These are phyloP conservation scores for Omphalotus guepiniiformis DNA, from an alignment of 768 basidiomycete genomes.

Conservation along the genomic window DNA sequence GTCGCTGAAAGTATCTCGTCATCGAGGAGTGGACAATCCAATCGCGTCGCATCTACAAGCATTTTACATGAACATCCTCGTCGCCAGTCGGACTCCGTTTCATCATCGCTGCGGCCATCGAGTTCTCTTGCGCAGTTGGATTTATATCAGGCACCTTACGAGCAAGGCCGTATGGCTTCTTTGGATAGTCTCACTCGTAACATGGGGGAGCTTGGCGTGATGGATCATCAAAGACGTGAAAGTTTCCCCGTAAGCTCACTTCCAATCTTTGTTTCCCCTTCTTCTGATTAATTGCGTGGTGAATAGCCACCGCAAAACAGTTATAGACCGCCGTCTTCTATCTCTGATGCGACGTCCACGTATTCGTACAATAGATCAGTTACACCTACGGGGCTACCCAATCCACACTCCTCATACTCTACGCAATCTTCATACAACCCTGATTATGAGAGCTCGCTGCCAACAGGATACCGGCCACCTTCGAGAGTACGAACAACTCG, in stretches of 20 bases:
- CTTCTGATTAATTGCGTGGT: constrained; percentile 4
- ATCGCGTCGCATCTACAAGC: constrained; percentile 29
- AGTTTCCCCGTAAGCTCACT: constrained; percentile 51
- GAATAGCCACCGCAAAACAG: constrained; percentile 31
- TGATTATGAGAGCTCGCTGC: constrained; percentile 29
- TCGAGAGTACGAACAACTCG: constrained; percentile 47
- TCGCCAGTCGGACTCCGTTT: constrained; percentile 46
- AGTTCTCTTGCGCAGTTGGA: constrained; percentile 58
- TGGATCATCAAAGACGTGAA: constrained; percentile 47
- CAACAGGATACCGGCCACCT: constrained; percentile 30
- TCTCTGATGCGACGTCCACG: constrained; percentile 28
- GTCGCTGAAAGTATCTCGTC: too few species aligned
- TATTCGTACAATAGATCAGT: constrained; percentile 29
- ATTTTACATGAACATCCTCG: constrained; percentile 33
- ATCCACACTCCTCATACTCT: constrained; percentile 33
- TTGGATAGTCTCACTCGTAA: constrained; percentile 58
- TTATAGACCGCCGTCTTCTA: constrained; percentile 34
- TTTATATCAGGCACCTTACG: constrained; percentile 73
- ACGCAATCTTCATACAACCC: constrained; percentile 38
- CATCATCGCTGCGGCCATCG: constrained; percentile 59
- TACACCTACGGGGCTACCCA: constrained; percentile 32
- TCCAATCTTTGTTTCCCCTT: not conserved
- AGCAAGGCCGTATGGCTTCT: constrained; percentile 39
- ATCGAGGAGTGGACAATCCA: constrained; percentile 24
- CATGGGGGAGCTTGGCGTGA: constrained; percentile 62